Evolutionary conservation across 148 eudicot genomes (phyloP).

Genomic region (Persicaria maculosa): DNA sequence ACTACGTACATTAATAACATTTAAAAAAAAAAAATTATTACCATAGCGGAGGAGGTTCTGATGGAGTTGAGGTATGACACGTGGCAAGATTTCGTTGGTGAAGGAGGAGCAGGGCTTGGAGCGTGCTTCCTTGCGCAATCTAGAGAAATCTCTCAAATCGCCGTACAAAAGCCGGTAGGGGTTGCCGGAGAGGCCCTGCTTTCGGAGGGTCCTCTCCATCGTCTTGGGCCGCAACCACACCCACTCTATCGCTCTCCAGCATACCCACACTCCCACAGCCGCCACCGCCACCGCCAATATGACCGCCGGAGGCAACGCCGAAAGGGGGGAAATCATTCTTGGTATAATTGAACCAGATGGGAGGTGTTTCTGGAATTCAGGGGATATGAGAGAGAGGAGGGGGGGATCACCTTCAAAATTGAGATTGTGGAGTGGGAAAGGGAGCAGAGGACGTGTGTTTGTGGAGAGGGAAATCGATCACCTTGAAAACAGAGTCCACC

Average conservation of each 20-base stretch:
- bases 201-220: conserved; percentile 11
- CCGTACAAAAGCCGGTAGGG: conserved; percentile 14
- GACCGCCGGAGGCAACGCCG: background rate
- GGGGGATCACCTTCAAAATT: too few relatives aligned
- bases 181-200: conserved; percentile 15
- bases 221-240: conserved; percentile 9
- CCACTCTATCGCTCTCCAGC: background rate
- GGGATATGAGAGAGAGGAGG: too few relatives aligned
- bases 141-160: conserved; percentile 8
- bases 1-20: background rate
- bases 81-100: conserved; percentile 4
- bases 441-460: too few relatives aligned
- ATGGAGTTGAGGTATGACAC: conserved; percentile 9
- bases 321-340: background rate
- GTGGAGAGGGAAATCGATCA: too few relatives aligned
- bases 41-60: background rate
- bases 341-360: background rate
- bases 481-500: too few relatives aligned
- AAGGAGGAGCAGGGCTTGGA: background rate
- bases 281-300: background rate
- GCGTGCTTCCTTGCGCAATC: conserved; percentile 7
- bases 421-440: too few relatives aligned
- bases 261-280: background rate
- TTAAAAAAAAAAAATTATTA: background rate
- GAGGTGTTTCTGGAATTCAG: background rate